A percentile compares a stretch with the other conserved stretches of the same genome.
Evolutionary conservation across 2,329 filamentous ascomycete species (phyloP).

Genomic region (Stachybotrys chartarum): DNA sequence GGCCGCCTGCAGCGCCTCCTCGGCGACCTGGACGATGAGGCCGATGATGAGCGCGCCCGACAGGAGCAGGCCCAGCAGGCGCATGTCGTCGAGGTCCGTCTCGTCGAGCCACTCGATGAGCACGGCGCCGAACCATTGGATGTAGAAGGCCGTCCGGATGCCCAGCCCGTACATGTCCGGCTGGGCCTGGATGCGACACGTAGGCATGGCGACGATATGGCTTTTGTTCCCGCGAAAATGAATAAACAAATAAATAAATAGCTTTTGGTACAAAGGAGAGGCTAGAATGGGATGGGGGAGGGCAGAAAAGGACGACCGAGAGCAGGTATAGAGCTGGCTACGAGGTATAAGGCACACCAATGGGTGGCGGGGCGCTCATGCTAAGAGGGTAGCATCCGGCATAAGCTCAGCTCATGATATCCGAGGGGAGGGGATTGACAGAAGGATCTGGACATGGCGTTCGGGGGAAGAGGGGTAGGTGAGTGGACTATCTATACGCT

Average conservation of each 20-base stretch:
- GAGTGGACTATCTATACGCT: not conserved
- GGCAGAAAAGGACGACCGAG: not conserved
- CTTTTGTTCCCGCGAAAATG: not conserved
- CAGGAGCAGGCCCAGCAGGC: conserved; percentile 22
- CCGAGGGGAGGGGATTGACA: not conserved
- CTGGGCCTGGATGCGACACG: conserved; percentile 17
- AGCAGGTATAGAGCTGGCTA: not conserved
- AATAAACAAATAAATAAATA: no score
- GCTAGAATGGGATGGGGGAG: not conserved
- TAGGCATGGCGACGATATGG: not conserved
- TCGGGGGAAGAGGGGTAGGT: not conserved
- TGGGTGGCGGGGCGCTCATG: not conserved
- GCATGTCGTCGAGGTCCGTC: conserved; percentile 17
- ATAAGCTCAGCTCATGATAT: not conserved
- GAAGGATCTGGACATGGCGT: not conserved
- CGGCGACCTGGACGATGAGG: conserved; percentile 18
- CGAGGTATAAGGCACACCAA: not conserved
- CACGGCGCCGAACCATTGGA: conserved; percentile 26
- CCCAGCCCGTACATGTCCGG: conserved; percentile 27
- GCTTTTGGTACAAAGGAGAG: not conserved
- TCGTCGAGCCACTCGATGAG: conserved; percentile 22
- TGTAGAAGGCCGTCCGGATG: conserved; percentile 25
- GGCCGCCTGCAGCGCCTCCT: conserved; percentile 13
- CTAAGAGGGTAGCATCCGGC: not conserved
- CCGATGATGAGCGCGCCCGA: conserved; percentile 18